Conservation (phyloP, 129 eudicot genomes). For the Logfia minima region DNA sequence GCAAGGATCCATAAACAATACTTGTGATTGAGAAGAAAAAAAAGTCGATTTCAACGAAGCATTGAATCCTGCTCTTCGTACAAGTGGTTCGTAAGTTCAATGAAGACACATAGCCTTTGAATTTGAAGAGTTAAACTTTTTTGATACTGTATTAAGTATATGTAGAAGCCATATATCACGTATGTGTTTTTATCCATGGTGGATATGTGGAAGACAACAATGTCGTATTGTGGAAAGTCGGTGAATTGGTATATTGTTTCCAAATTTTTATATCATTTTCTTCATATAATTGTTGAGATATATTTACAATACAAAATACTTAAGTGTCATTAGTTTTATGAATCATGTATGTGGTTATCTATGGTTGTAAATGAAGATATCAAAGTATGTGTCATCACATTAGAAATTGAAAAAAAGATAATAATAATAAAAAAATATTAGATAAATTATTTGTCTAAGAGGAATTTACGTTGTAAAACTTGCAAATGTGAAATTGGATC, state of each 20-base stretch:
- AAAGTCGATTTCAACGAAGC: conserved; percentile 24
- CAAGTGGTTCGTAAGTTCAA: conserved; percentile 17
- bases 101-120: conserved; percentile 7
- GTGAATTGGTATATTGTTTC: conserved; percentile 18
- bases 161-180: conserved; percentile 19
- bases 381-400: too few species aligned
- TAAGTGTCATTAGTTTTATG: background rate
- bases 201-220: conserved; percentile 7
- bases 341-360: background rate
- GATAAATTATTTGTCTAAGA: too few species aligned
- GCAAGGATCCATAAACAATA: conserved; percentile 90
- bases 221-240: conserved; percentile 10
- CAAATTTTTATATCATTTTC: background rate
- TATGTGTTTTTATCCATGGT: conserved; percentile 11
- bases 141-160: conserved; percentile 28
- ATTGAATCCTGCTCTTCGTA: conserved; percentile 23
- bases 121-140: conserved; percentile 19
- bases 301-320: background rate
- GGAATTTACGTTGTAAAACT: too few species aligned
- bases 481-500: too few species aligned
- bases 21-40: conserved; percentile 44
- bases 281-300: too few species aligned
- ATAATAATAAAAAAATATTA: too few species aligned
- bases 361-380: background rate
- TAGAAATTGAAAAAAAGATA: too few species aligned